Percentiles rank a stretch among this genome's conserved stretches.
Conservation (phyloP, 176 grass and related monocot genomes). For the Aegilops sharonensis region DNA sequence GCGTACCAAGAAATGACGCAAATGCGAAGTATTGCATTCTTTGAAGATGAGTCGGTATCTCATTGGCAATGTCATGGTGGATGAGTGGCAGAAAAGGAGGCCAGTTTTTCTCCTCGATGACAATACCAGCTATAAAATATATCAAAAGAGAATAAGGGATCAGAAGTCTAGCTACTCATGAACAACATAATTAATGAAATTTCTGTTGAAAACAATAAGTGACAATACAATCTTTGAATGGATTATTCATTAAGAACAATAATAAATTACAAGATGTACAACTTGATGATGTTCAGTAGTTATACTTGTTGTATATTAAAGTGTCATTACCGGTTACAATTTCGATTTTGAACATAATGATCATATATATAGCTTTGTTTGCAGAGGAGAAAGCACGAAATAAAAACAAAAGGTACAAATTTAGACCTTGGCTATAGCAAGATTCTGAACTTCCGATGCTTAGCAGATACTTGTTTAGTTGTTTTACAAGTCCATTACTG, state of each 20-base stretch:
- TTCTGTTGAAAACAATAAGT: not conserved
- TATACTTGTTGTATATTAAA: not conserved
- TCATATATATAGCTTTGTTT: not conserved
- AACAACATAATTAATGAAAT: not conserved
- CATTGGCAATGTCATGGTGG: constrained; percentile 92
- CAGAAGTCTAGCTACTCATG: not conserved
- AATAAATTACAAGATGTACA: not conserved
- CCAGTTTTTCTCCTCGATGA: constrained; percentile 98
- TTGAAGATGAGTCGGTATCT: constrained; percentile 91
- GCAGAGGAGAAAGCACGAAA: not conserved
- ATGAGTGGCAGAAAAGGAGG: constrained; percentile 94
- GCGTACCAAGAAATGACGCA: constrained; percentile 83
- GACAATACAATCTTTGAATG: not conserved
- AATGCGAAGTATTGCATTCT: constrained; percentile 95
- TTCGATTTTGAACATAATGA: not conserved
- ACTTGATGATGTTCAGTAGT: not conserved
- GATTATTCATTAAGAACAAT: not conserved
- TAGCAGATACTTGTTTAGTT: not conserved
- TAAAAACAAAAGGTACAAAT: not conserved
- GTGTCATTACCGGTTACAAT: not conserved
- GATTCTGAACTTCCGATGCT: not conserved
- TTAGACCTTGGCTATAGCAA: not conserved
- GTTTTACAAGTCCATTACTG: constrained; percentile 7
- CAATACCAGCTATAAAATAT: constrained; percentile 79
- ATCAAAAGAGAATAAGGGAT: constrained; percentile 7